Evolutionary conservation across 306 rosid species (phyloP), one percentile per base, ranked within the genome.

Genomic region (Ormosia emarginata): DNA sequence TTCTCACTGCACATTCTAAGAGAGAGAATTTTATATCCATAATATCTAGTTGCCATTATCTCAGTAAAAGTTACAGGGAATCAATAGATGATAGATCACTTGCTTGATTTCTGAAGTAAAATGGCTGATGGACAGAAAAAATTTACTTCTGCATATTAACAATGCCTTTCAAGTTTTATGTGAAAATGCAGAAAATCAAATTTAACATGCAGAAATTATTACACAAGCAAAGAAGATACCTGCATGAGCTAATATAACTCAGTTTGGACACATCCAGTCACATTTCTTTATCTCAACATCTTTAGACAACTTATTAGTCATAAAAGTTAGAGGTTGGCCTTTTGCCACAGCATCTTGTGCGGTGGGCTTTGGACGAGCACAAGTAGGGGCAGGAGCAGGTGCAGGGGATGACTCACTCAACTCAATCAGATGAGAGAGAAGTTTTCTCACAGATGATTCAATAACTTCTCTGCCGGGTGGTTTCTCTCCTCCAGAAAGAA

Each of bases 231-330:
- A 15, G 68, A 78, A 73, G 70, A 61, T 37, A 44, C 44, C 57
- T 49, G 33, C 30, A 82, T 46, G 46, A 70, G 63, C 32, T 57
- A 15, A 49, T 67, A 65, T 30, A 67, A 90, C 98, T 90, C 82
- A 95, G 98, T 90, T 95, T 46, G 89, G 81, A 87, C 99, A 95
- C 79, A 81, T 86, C 99, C 99, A 95, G 84, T 92, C 98, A 70
- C 96, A 92, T 77, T 78, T 84, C 94, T 79, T 92, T 93, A 90
- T 89, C 86, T 90, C 94, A 72, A 80, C 88, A 79, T 83, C 79
- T 53, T 81, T 80, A 15, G 88, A 77, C 50, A 13, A 59, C 36
- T 39, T 79, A 71, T 61, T 84, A 37, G 82, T 83, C 33, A 6
- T 44, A 46, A 67, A 74, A 71, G 78, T 75, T 29, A 5, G 63